Conservation (phyloP, 75 land plant genomes). For the Adiantum capillusveneris region DNA sequence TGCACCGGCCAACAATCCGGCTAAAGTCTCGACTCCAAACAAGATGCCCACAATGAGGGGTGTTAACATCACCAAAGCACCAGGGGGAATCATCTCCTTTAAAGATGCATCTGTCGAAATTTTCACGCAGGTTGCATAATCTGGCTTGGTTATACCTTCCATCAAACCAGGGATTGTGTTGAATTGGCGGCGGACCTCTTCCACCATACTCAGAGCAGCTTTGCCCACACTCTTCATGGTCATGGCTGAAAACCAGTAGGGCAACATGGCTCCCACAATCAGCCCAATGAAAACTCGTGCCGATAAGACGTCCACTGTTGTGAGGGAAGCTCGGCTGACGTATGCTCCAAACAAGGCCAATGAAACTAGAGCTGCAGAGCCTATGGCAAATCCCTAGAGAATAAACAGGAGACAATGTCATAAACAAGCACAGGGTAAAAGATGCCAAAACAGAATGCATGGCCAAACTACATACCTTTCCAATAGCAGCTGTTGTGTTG, state of each 20-base stretch:
- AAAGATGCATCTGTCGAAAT: conserved; percentile 43
- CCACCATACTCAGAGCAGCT: conserved; percentile 42
- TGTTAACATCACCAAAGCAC: conserved; percentile 42
- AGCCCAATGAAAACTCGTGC: conserved; percentile 49
- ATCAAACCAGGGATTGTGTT: conserved; percentile 38
- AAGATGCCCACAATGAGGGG: conserved; percentile 39
- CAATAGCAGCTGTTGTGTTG: conserved; percentile 87
- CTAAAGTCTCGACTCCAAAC: conserved; percentile 38
- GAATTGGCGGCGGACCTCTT: conserved; percentile 45
- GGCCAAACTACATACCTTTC: conserved; percentile 40
- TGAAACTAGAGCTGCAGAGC: conserved; percentile 55
- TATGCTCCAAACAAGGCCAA: conserved; percentile 60
- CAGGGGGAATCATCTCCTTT: conserved; percentile 50
- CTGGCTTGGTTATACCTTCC: conserved; percentile 44
- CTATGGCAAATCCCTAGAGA: conserved; percentile 35
- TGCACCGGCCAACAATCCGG: conserved; percentile 42
- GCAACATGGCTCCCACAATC: conserved; percentile 50
- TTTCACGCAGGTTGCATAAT: conserved; percentile 37
- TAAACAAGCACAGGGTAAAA: neutral
- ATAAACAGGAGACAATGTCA: neutral
- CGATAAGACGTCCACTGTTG: conserved; percentile 39
- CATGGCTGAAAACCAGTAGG: conserved; percentile 64
- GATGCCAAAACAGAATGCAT: neutral
- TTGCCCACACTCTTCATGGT: conserved; percentile 50
- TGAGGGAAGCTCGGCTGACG: conserved; percentile 44